These are phyloP conservation scores for Phytophthora litchii DNA, from an alignment of 352 stramenopile genomes.

Conservation along the genomic window DNA sequence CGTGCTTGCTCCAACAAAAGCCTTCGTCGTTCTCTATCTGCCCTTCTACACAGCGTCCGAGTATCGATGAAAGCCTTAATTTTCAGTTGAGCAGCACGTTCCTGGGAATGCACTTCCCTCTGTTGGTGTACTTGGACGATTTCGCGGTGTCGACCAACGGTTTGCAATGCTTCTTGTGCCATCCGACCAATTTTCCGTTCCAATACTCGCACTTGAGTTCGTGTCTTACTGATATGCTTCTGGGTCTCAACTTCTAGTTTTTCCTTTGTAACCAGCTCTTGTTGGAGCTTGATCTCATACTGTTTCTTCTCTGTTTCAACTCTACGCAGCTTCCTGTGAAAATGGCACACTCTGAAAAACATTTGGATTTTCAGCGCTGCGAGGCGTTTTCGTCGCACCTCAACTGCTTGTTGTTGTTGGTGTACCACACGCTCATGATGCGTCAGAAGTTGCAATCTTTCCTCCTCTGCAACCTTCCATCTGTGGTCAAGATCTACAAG, in stretches of 20 bases:
- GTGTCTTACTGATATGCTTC: constrained; percentile 24
- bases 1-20: constrained; percentile 18
- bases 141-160: constrained; percentile 14
- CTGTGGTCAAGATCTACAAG: constrained; percentile 47
- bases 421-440: constrained; percentile 39
- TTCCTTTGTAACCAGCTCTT: constrained; percentile 27
- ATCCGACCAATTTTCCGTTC: constrained; percentile 37
- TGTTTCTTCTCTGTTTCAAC: constrained; percentile 26
- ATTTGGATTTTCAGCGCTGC: constrained; percentile 46
- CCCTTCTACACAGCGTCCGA: constrained; percentile 17
- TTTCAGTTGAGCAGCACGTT: constrained; percentile 29
- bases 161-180: constrained; percentile 16
- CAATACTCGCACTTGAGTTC: constrained; percentile 44
- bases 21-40: constrained; percentile 13
- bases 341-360: constrained; percentile 39
- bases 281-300: constrained; percentile 19
- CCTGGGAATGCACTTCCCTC: constrained; percentile 15
- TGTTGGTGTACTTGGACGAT: constrained; percentile 23
- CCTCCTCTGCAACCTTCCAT: constrained; percentile 43
- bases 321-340: constrained; percentile 36
- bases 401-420: constrained; percentile 34
- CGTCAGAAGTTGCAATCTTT: constrained; percentile 28
- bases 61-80: constrained; percentile 49
- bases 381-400: constrained; percentile 28
- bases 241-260: constrained; percentile 19